These are phyloP conservation scores for Xanthoparmelia taractica DNA, from an alignment of 495 filamentous ascomycete species.

Conservation along the genomic window DNA sequence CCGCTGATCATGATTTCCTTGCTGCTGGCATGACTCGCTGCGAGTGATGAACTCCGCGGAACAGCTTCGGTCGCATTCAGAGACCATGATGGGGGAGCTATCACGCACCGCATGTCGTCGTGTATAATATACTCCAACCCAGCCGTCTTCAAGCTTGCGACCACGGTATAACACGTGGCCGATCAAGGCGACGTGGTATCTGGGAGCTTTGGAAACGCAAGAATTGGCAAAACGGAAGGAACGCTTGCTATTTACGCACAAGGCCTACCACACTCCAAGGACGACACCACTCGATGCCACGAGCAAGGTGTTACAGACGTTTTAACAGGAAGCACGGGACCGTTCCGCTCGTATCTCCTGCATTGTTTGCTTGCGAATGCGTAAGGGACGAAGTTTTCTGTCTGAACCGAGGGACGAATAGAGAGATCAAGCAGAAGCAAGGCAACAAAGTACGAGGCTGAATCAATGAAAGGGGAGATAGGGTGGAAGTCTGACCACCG, in stretches of 20 bases:
- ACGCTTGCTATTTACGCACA: constrained; percentile 1
- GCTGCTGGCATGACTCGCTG: constrained; percentile 8
- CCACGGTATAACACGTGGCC: not conserved
- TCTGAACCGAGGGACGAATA: constrained; percentile 39
- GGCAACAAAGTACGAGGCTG: constrained; percentile 5
- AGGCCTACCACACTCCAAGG: not conserved
- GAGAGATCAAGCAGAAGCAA: not conserved
- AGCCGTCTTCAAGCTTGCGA: not conserved
- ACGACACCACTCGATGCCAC: not conserved
- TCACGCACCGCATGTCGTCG: not conserved
- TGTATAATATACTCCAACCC: constrained; percentile 6
- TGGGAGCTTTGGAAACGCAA: not conserved
- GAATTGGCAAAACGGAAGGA: constrained; percentile 4
- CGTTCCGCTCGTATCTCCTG: constrained; percentile 49
- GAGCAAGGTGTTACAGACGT: not conserved
- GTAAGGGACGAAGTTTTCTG: constrained; percentile 43
- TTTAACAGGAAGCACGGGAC: constrained; percentile 3
- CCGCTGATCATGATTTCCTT: not conserved
- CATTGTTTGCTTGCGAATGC: constrained; percentile 35
- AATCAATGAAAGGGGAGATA: not conserved
- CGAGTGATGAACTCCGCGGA: not conserved
- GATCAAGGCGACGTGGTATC: not conserved
- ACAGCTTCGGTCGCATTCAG: constrained; percentile 1
- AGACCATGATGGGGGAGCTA: not conserved
- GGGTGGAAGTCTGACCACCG: constrained; percentile 16